Base-by-base conservation (phyloP, 1,139 yeast species). In the Lodderomyces margitis region DNA sequence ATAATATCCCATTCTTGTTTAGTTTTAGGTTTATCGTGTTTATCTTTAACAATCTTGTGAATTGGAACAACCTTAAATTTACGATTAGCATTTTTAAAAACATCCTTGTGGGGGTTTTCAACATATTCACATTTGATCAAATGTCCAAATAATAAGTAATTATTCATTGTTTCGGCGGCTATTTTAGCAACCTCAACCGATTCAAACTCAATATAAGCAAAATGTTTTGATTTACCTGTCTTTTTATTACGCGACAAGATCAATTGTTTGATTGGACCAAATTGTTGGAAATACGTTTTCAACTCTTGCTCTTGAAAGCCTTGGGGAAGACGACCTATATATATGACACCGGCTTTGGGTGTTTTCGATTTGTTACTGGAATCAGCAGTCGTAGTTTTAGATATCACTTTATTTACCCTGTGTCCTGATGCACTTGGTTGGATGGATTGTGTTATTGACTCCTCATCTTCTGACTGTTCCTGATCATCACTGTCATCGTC, bases 151-250 rank as follows among this genome's bases (percentile, higher is more conserved):
- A 92, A 65, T 51, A 92, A 75, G 58, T 92, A 92, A 65, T 92
- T 92, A 67, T 92, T 83, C 98, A 92, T 92, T 40, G 98, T 82
- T 54, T 92, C 98, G 48, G 86, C 86, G 2, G 96, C 98, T 46
- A 89, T 74, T 52, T 80, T 76, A 39, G 98, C 98, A 46, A 87
- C 95, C 38, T 81, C 87, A 31, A 65, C 60, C 46, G 80, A 75
- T 39, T 75, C 79, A 57, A 92, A 92, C 65, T 91, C 97, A 42
- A 92, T 70, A 62, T 87, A 92, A 10, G 91, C 98, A 62, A 83
- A 94, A 64, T 91, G 98, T 68, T 89, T 91, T 16, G 96, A 83
- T 47, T 83, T 81, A 37, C 98, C 98, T 3, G 95, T 83, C 61
- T 83, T 86, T 62, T 86, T 89, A 70, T 87, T 91, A 60, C 98